Conservation (phyloP, 768 basidiomycete genomes). For the Amanita subjunquillea region DNA sequence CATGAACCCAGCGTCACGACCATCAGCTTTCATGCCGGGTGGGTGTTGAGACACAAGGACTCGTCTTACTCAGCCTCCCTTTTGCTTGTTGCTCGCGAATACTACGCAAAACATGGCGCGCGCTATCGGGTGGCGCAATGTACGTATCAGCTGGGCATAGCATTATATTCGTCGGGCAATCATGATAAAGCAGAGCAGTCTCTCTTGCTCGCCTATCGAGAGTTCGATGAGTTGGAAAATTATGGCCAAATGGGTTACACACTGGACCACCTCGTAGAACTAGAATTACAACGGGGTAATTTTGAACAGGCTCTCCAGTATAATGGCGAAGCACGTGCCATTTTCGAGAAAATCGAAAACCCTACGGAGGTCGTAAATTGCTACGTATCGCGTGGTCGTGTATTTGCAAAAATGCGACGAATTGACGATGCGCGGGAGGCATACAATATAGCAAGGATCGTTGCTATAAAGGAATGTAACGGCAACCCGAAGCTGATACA, state of each 20-base stretch:
- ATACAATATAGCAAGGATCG: background rate
- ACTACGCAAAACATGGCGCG: background rate
- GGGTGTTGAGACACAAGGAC: background rate
- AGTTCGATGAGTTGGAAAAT: background rate
- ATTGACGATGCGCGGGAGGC: background rate
- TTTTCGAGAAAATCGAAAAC: conserved; percentile 1
- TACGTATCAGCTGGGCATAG: background rate
- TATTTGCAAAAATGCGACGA: background rate
- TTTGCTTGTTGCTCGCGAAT: background rate
- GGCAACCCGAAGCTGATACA: background rate
- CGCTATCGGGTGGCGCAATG: background rate
- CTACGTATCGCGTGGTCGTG: background rate
- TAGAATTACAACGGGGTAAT: background rate
- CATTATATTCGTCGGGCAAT: background rate
- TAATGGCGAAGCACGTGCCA: background rate
- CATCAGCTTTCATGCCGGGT: background rate
- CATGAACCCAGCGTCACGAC: background rate
- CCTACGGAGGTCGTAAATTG: background rate
- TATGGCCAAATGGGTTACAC: background rate
- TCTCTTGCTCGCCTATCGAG: background rate
- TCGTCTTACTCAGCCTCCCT: background rate
- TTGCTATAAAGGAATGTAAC: background rate
- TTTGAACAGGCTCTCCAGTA: background rate
- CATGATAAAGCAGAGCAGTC: background rate
- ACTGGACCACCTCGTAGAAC: background rate